These are phyloP conservation scores for Buddleja alternifolia DNA, from an alignment of 257 asterid species.

Conservation along the genomic window DNA sequence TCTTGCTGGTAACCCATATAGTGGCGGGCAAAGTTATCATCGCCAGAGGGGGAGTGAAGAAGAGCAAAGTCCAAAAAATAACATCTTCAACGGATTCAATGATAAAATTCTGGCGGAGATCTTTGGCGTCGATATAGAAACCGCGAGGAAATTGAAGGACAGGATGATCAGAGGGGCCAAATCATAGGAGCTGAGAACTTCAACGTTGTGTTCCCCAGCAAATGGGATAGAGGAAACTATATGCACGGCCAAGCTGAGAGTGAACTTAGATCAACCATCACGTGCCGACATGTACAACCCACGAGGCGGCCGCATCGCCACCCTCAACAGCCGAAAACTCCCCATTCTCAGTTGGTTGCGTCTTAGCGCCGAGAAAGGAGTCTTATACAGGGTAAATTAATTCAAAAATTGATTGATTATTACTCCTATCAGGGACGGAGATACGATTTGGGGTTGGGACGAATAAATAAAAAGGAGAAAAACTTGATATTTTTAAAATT, in stretches of 20 bases:
- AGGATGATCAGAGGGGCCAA: slow-evolving; percentile 45
- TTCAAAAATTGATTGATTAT: too few relatives aligned
- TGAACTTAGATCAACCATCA: slow-evolving; percentile 44
- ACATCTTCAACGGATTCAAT: slow-evolving; percentile 41
- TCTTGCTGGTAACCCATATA: slow-evolving; percentile 61
- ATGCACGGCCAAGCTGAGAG: slow-evolving; percentile 44
- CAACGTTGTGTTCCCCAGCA: slow-evolving; percentile 34
- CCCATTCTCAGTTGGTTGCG: slow-evolving; percentile 50
- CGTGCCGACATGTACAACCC: slow-evolving; percentile 58
- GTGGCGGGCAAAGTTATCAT: slow-evolving; percentile 10
- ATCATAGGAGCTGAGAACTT: slow-evolving; percentile 50
- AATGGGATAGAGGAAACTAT: slow-evolving; percentile 69
- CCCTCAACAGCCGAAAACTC: slow-evolving; percentile 56
- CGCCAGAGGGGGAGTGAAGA: slow-evolving; percentile 13
- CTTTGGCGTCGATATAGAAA: slow-evolving; percentile 33
- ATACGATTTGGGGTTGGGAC: too few relatives aligned
- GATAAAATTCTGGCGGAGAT: slow-evolving; percentile 37
- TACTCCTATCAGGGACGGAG: too few relatives aligned
- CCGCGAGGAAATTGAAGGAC: slow-evolving; percentile 37
- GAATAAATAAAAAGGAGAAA: too few relatives aligned
- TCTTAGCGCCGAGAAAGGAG: slow-evolving; percentile 62
- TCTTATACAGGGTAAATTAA: slow-evolving; percentile 43
- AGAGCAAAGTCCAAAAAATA: slow-evolving; percentile 29
- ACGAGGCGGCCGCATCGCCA: slow-evolving; percentile 53
- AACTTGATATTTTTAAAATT: too few relatives aligned